Evolutionary conservation across 306 rosid genomes (phyloP).

Genomic region (Begonia fuchsioides): DNA sequence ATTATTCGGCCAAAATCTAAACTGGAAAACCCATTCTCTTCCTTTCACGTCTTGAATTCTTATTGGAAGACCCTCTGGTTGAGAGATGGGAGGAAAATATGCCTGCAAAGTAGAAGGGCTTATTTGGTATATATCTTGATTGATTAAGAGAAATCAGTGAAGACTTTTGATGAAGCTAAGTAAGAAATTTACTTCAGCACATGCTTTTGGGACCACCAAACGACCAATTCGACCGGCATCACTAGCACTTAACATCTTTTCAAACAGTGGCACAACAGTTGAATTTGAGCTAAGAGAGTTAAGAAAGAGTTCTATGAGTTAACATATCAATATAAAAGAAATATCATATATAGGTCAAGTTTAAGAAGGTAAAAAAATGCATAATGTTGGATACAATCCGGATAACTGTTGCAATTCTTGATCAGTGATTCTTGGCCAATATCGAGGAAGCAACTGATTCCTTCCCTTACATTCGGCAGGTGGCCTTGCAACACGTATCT

Average conservation of each 20-base stretch:
- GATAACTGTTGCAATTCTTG: conserved; percentile 95
- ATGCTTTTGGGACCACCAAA: conserved; percentile 93
- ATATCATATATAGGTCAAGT: conserved; percentile 3
- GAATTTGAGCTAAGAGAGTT: conserved; percentile 59
- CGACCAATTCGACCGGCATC: conserved; percentile 99
- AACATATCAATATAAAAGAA: conserved; percentile 8
- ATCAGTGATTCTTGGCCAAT: conserved; percentile 98
- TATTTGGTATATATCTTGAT: neutral
- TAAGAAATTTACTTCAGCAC: conserved; percentile 69
- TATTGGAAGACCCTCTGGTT: conserved; percentile 97
- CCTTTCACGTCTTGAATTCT: conserved; percentile 95
- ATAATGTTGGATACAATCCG: conserved; percentile 76
- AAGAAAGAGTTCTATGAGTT: conserved; percentile 24
- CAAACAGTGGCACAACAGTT: conserved; percentile 88
- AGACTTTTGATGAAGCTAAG: conserved; percentile 4
- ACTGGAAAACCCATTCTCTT: conserved; percentile 97
- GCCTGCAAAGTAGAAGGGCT: conserved; percentile 43
- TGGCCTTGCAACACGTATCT: conserved; percentile 93
- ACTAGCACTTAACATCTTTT: conserved; percentile 99
- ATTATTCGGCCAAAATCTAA: conserved; percentile 99
- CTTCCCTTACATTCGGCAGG: conserved; percentile 98
- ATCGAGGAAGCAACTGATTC: conserved; percentile 97
- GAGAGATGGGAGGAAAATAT: conserved; percentile 94
- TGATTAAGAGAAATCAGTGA: neutral
- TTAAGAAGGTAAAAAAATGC: conserved; percentile 4